These are phyloP conservation scores for Rhododendron henanense DNA, from an alignment of 148 eudicot genomes.

Conservation along the genomic window DNA sequence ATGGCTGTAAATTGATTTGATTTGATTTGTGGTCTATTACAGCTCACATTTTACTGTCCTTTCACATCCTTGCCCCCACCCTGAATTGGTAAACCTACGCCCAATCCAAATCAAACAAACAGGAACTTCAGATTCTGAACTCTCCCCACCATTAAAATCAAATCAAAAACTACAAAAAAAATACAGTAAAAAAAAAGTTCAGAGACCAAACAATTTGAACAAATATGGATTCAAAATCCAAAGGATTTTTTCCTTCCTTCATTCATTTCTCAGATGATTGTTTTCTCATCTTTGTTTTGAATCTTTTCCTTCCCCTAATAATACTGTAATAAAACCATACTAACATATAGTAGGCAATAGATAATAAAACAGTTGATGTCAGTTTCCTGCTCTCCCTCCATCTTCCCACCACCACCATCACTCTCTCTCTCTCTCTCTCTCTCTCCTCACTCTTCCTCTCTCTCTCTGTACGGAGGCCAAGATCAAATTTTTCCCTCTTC, in stretches of 20 bases:
- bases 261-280: background rate
- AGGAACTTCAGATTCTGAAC: background rate
- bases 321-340: background rate
- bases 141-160: background rate
- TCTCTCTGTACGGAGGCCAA: constrained; percentile 28
- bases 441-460: background rate
- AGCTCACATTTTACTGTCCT: background rate
- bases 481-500: background rate
- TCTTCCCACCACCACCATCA: background rate
- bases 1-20: background rate
- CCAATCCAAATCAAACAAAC: background rate
- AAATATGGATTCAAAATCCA: background rate
- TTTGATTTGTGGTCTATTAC: background rate
- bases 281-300: background rate
- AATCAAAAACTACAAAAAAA: background rate
- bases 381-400: background rate
- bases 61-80: background rate
- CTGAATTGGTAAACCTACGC: background rate
- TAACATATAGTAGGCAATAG: background rate
- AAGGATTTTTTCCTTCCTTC: background rate
- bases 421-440: no score
- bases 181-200: background rate
- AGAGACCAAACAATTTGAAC: background rate
- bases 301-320: background rate
- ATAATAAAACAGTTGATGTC: background rate